phyloP scores from a whole-genome alignment of 441 rosid genomes.

The Aquilaria agallochum region DNA sequence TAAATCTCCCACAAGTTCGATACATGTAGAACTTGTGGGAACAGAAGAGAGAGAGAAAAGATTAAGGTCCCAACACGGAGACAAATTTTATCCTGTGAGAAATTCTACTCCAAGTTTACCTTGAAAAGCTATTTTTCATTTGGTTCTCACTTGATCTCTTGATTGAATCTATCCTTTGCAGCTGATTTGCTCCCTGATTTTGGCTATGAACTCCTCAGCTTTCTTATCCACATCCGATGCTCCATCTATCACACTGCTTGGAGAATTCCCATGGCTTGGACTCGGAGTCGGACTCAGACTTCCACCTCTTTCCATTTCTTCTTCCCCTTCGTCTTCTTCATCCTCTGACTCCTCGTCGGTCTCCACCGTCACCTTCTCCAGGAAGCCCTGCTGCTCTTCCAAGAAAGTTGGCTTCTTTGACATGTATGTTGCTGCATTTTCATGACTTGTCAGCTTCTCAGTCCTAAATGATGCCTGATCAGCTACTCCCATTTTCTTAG shows the following conservation, averaged over 20 bases:
- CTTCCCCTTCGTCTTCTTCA: slow-evolving; percentile 29
- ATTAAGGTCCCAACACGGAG: slow-evolving; percentile 2
- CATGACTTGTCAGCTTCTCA: slow-evolving; percentile 15
- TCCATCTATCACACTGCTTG: slow-evolving; percentile 29
- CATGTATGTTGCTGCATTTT: slow-evolving; percentile 22
- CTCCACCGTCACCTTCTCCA: slow-evolving; percentile 36
- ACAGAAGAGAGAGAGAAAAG: background rate
- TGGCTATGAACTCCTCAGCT: slow-evolving; percentile 95
- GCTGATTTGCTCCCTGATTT: slow-evolving; percentile 95
- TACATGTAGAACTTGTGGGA: slow-evolving; percentile 5
- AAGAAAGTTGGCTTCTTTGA: slow-evolving; percentile 12
- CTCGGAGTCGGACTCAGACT: slow-evolving; percentile 10
- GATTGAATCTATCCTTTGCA: slow-evolving; percentile 86
- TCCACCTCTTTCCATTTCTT: background rate
- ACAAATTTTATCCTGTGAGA: slow-evolving; percentile 13
- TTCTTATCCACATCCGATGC: slow-evolving; percentile 87
- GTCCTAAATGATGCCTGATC: slow-evolving; percentile 22
- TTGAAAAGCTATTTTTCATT: slow-evolving; percentile 32
- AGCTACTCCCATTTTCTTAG: slow-evolving; percentile 7
- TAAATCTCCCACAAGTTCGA: background rate
- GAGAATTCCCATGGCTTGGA: slow-evolving; percentile 17
- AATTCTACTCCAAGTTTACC: slow-evolving; percentile 17
- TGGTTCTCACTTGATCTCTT: slow-evolving; percentile 57
- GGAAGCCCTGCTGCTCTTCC: slow-evolving; percentile 24
- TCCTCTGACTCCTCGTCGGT: slow-evolving; percentile 29